phyloP scores from a whole-genome alignment of 805 yeast genomes.

The Barnettozyma siamensis region DNA sequence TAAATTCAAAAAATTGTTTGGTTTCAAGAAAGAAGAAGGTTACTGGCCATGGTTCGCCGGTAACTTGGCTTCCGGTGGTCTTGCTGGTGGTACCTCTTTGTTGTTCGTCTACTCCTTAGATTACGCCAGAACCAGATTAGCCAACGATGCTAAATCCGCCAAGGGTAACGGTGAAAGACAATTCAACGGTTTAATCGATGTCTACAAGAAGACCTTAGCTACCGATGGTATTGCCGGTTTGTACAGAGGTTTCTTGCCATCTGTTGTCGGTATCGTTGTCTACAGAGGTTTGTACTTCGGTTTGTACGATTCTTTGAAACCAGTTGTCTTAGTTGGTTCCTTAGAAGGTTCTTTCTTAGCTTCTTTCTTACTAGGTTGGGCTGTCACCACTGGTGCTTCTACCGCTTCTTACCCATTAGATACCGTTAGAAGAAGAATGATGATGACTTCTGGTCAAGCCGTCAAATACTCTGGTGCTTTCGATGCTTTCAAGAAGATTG shows the following conservation, averaged over 20 bases:
- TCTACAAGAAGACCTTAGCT: slow-evolving; percentile 91
- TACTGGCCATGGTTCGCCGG: slow-evolving; percentile 95
- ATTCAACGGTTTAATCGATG: slow-evolving; percentile 96
- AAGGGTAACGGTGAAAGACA: slow-evolving; percentile 86
- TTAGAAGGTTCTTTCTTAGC: slow-evolving; percentile 93
- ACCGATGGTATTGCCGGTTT: slow-evolving; percentile 97
- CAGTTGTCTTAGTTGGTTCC: slow-evolving; percentile 89
- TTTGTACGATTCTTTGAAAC: slow-evolving; percentile 94
- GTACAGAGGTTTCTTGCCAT: slow-evolving; percentile 99
- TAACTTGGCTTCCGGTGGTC: slow-evolving; percentile 98
- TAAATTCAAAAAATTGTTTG: slow-evolving; percentile 90
- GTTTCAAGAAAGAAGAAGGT: slow-evolving; percentile 93
- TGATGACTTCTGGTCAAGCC: slow-evolving; percentile 99
- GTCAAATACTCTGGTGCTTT: slow-evolving; percentile 93
- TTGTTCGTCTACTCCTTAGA: slow-evolving; percentile 94
- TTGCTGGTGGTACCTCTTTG: slow-evolving; percentile 95
- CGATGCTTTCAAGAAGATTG: slow-evolving; percentile 87
- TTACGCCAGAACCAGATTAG: slow-evolving; percentile 98
- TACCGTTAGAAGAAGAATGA: slow-evolving; percentile 99
- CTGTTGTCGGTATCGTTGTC: slow-evolving; percentile 94
- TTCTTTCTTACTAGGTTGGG: slow-evolving; percentile 95
- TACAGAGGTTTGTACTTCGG: slow-evolving; percentile 99
- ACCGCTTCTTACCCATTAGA: slow-evolving; percentile 99
- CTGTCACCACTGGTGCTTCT: slow-evolving; percentile 97
- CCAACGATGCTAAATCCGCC: slow-evolving; percentile 92